These are phyloP conservation scores for Aspergillus ellipticus DNA, from an alignment of 495 filamentous ascomycete species.

Conservation along the genomic window DNA sequence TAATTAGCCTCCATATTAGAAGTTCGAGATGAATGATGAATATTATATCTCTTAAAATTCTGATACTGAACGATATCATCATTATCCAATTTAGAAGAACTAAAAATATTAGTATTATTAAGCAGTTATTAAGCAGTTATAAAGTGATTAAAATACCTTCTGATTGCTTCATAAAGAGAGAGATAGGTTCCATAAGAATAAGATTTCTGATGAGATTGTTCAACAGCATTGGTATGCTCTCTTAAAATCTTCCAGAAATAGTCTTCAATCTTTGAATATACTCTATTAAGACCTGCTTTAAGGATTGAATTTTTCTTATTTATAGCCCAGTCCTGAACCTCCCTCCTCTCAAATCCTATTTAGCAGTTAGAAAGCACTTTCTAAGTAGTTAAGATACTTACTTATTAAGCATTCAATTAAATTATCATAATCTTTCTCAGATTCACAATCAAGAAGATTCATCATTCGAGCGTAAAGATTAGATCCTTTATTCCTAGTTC, in stretches of 20 bases:
- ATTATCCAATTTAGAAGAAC: slow-evolving; percentile 10
- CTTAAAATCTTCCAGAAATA: slow-evolving; percentile 6
- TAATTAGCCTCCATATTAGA: slow-evolving; percentile 11
- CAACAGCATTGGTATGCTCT: slow-evolving; percentile 13
- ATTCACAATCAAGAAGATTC: slow-evolving; percentile 1
- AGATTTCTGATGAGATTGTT: slow-evolving; percentile 13
- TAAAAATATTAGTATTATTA: too few relatives aligned
- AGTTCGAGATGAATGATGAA: slow-evolving; percentile 7
- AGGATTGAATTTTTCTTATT: slow-evolving; percentile 10
- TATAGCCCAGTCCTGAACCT: slow-evolving; percentile 9
- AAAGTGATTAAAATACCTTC: slow-evolving; percentile 1
- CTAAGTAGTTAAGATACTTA: slow-evolving; percentile 7
- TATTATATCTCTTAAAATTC: background rate
- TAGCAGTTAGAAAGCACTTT: too few relatives aligned
- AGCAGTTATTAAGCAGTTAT: background rate
- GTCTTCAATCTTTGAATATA: slow-evolving; percentile 11
- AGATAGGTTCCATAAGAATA: slow-evolving; percentile 8
- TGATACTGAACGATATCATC: slow-evolving; percentile 4
- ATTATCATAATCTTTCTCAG: slow-evolving; percentile 9
- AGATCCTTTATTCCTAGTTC: background rate
- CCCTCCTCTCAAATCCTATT: slow-evolving; percentile 1
- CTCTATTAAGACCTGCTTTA: slow-evolving; percentile 9
- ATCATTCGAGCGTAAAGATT: slow-evolving; percentile 8
- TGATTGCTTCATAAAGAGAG: slow-evolving; percentile 2
- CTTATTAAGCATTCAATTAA: background rate